phyloP scores from a whole-genome alignment of 306 rosid species.

The Prunus persica region Prunus_persica_NCBIv2 NC_034015.1:9789501-9790000 shows the following conservation, averaged over 20 bases:
- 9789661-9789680: too few species aligned
- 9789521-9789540: not conserved
- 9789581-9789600: not conserved
- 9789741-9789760: not conserved
- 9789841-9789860: not conserved
- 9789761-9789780: not conserved
- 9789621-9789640: not conserved
- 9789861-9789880: not conserved
- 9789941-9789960: slow-evolving; percentile 35
- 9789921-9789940: slow-evolving; percentile 58
- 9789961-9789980: slow-evolving; percentile 68
- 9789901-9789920: slow-evolving; percentile 69
- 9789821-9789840: not conserved
- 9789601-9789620: not conserved
- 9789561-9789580: not conserved
- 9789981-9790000: slow-evolving; percentile 63
- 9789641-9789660: too few species aligned
- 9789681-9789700: too few species aligned
- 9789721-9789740: not conserved
- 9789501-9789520: not conserved
- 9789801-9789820: not conserved
- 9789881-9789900: slow-evolving; percentile 13
- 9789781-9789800: not conserved
- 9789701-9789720: not conserved
- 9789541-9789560: not conserved